Base-by-base conservation (phyloP, 371 early-diverging fungal genomes). In the Lichtheimia ornata region DNA sequence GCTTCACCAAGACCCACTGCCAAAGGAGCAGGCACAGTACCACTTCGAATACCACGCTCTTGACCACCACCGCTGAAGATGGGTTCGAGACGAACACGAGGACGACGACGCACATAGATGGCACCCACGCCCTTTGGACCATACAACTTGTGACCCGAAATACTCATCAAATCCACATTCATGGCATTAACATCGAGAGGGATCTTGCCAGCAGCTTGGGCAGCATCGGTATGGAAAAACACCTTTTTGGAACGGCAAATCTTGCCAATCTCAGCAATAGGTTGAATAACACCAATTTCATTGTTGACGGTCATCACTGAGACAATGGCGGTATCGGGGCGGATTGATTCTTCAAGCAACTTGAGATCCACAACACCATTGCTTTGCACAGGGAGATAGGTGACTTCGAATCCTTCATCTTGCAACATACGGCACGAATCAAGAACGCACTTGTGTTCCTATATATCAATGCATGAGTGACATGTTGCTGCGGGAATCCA, bases 71-170 rank as follows among this genome's bases (percentile, higher is more conserved):
- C 99, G 47, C 90, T 90, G 64, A 94, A 84, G 52, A 99, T 76
- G 11, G 99, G 94, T 61, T 94, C 93, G 28, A 99, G 77, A 58
- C 99, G 88, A 44, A 99, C 98, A 61, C 99, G 84, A 12, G 99
- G 99, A 55, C 97, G 84, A 66, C 99, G 88, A 47, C 99, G 91
- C 13, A 98, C 94, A 73, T 96, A 99, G 18, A 99, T 71, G 5
- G 99, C 99, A 45, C 99, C 99, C 43, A 94, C 77, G 50, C 99
- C 99, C 79, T 99, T 99, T 44, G 99, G 99, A 14, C 99, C 99
- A 67, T 99, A 99, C 42, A 99, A 73, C 77, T 99, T 99, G 78
- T 99, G 99, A 14, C 99, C 99, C 20, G 95, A 95, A 50, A 99
- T 95, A 65, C 95, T 95, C 89, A 99, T 83, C 59, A 99, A 82